phyloP scores from a whole-genome alignment of 148 eudicot genomes.

The Rhododendron simsii region DNA sequence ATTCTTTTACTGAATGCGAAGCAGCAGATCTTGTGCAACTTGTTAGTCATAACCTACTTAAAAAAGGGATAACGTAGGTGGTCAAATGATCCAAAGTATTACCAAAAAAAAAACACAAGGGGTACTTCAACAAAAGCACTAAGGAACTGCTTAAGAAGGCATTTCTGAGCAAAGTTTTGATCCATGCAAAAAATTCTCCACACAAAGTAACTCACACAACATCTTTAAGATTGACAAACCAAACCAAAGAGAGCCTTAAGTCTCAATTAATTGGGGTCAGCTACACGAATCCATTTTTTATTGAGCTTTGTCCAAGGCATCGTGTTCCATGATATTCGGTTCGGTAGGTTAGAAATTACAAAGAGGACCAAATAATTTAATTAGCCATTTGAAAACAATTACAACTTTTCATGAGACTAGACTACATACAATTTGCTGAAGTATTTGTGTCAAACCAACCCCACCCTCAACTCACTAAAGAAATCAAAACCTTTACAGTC shows the following conservation, averaged over 20 bases:
- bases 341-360: neutral
- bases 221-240: neutral
- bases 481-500: neutral
- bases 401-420: slow-evolving; percentile 2
- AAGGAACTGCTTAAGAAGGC: neutral
- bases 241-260: neutral
- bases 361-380: neutral
- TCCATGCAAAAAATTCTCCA: neutral
- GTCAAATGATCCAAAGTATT: neutral
- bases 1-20: neutral
- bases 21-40: neutral
- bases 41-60: neutral
- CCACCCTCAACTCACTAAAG: neutral
- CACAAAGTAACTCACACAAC: neutral
- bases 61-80: neutral
- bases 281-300: neutral
- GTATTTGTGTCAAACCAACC: slow-evolving; percentile 9
- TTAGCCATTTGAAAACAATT: neutral
- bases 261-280: neutral
- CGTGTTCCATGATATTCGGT: neutral
- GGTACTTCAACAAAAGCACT: neutral
- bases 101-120: neutral
- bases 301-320: neutral
- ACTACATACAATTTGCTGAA: slow-evolving; percentile 12
- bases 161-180: neutral